A percentile compares a stretch with the other conserved stretches of the same genome.
phyloP scores from a whole-genome alignment of 1,284 basidiomycete species.

The Malassezia yamatoensis region DNA sequence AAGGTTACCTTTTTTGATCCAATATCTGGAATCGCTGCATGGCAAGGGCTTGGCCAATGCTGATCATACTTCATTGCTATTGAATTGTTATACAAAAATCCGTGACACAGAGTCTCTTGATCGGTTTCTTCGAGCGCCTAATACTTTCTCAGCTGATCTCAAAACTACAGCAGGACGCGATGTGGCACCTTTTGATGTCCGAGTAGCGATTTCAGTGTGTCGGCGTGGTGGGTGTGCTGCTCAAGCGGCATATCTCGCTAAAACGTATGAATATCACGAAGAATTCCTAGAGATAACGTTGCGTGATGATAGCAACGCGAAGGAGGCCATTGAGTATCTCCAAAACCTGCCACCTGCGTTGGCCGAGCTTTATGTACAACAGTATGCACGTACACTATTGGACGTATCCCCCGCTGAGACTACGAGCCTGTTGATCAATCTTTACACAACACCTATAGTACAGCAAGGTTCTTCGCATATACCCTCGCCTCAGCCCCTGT shows the following conservation, averaged over 20 bases:
- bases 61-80: slow-evolving; percentile 78
- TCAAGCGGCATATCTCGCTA: slow-evolving; percentile 86
- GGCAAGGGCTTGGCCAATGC: slow-evolving; percentile 78
- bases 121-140: slow-evolving; percentile 56
- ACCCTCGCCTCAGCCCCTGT: slow-evolving; percentile 76
- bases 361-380: slow-evolving; percentile 36
- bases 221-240: slow-evolving; percentile 90
- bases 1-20: slow-evolving; percentile 83
- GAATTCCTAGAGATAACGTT: slow-evolving; percentile 90
- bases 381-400: slow-evolving; percentile 55
- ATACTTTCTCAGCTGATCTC: background rate
- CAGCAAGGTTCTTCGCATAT: slow-evolving; percentile 38
- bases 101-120: slow-evolving; percentile 81
- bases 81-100: slow-evolving; percentile 80
- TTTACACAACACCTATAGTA: slow-evolving; percentile 10
- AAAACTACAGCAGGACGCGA: slow-evolving; percentile 11
- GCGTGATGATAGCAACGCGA: slow-evolving; percentile 75
- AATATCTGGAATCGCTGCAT: slow-evolving; percentile 91
- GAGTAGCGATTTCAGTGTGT: slow-evolving; percentile 91
- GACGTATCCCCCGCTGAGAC: slow-evolving; percentile 73
- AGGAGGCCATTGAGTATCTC: slow-evolving; percentile 71
- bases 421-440: slow-evolving; percentile 66
- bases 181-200: slow-evolving; percentile 78
- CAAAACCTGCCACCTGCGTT: slow-evolving; percentile 65
- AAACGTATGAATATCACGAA: slow-evolving; percentile 78